Percentiles rank a stretch among this genome's conserved stretches.
Evolutionary conservation across 805 yeast species (phyloP).

Genomic region (Monosporozyma unispora): DNA sequence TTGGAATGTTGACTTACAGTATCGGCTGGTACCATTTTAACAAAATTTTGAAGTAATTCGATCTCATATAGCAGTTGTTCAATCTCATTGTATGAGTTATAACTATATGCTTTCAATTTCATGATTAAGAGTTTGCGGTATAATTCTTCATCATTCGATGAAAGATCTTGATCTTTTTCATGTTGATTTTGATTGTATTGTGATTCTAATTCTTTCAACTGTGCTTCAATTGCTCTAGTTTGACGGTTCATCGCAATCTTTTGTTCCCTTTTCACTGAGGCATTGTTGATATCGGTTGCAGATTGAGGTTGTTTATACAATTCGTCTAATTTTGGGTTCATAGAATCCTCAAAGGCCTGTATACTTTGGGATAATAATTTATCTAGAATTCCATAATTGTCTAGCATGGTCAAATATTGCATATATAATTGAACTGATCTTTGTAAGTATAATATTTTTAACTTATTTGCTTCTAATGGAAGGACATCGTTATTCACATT

Average conservation of each 20-base stretch:
- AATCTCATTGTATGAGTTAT: conserved; percentile 46
- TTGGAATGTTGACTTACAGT: conserved; percentile 6
- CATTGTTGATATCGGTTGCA: conserved; percentile 17
- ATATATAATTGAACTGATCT: conserved; percentile 38
- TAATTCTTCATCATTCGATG: conserved; percentile 52
- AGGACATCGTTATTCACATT: conserved; percentile 10
- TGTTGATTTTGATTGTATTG: conserved; percentile 26
- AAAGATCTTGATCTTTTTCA: conserved; percentile 21
- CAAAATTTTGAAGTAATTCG: conserved; percentile 45
- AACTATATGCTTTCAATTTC: conserved; percentile 43
- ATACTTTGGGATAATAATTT: conserved; percentile 32
- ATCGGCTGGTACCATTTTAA: conserved; percentile 14
- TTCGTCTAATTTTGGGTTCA: conserved; percentile 34
- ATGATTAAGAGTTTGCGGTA: conserved; percentile 47
- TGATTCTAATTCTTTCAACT: conserved; percentile 34
- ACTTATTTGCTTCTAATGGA: conserved; percentile 8
- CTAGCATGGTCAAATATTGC: conserved; percentile 38
- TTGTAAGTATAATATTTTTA: conserved; percentile 32
- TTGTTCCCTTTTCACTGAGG: conserved; percentile 47
- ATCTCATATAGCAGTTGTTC: conserved; percentile 58
- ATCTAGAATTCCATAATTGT: conserved; percentile 38
- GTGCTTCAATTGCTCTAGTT: conserved; percentile 44
- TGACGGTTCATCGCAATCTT: conserved; percentile 61
- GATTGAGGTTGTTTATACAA: conserved; percentile 15
- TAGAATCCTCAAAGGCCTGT: conserved; percentile 34